These are phyloP conservation scores for Arbutus unedo DNA, from an alignment of 148 eudicot genomes.

Conservation along the genomic window DNA sequence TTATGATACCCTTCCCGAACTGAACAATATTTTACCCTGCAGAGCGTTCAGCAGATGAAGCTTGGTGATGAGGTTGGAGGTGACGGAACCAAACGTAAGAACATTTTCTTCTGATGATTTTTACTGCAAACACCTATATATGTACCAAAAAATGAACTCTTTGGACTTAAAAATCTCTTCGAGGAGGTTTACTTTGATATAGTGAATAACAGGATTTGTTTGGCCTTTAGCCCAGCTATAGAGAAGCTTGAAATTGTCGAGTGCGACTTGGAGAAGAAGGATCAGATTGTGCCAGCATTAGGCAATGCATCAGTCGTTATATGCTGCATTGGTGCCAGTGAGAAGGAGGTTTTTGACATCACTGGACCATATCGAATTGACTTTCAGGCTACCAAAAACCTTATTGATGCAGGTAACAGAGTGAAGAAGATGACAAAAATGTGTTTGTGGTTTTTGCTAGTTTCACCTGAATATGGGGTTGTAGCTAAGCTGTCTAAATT, in stretches of 20 bases:
- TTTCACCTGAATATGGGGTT: background rate
- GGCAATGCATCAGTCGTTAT: conserved; percentile 72
- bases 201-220: conserved; percentile 44
- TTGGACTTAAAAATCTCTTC: background rate
- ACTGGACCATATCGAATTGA: conserved; percentile 94
- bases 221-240: conserved; percentile 95
- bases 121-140: background rate
- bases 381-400: conserved; percentile 74
- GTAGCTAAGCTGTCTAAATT: background rate
- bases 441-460: background rate
- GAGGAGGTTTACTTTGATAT: conserved; percentile 5
- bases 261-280: conserved; percentile 73
- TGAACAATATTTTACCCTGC: conserved; percentile 11
- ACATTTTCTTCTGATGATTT: background rate
- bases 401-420: conserved; percentile 71
- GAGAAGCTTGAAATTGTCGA: conserved; percentile 91
- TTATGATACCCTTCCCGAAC: conserved; percentile 6
- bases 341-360: conserved; percentile 79
- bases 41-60: conserved; percentile 74
- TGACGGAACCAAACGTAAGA: conserved; percentile 58
- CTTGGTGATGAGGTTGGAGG: conserved; percentile 32
- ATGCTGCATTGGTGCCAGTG: conserved; percentile 95
- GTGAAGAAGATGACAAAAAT: background rate
- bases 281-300: conserved; percentile 59
- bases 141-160: background rate